A percentile compares a stretch with the other conserved stretches of the same genome.
Conservation (phyloP, 495 filamentous ascomycete species). For the Penicillium tannophilum region DNA sequence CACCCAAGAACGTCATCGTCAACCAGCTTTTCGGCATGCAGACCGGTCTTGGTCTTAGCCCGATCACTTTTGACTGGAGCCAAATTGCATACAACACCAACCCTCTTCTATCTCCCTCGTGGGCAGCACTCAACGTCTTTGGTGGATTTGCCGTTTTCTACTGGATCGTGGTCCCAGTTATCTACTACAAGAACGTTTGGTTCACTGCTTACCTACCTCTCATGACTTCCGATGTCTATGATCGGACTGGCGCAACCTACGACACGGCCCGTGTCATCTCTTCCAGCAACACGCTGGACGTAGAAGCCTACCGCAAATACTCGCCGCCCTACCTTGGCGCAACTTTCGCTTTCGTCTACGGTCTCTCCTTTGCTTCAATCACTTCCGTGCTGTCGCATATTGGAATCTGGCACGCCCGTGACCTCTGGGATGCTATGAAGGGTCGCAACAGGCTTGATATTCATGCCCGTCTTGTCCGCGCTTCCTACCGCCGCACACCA, state of each 20-base stretch:
- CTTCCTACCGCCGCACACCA: conserved; percentile 72
- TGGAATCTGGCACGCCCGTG: conserved; percentile 58
- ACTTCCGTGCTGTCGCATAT: conserved; percentile 66
- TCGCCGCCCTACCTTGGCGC: conserved; percentile 80
- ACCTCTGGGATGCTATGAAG: conserved; percentile 53
- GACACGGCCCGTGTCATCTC: conserved; percentile 76
- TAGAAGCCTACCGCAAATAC: conserved; percentile 72
- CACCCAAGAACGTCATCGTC: conserved; percentile 75
- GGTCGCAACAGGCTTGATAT: conserved; percentile 53
- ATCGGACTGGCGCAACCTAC: conserved; percentile 78
- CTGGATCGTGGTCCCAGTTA: conserved; percentile 33
- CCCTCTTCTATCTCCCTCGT: conserved; percentile 38
- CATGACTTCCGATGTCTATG: conserved; percentile 62
- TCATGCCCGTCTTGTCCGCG: conserved; percentile 75
- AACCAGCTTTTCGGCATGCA: conserved; percentile 76
- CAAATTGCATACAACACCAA: conserved; percentile 44
- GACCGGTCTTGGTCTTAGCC: conserved; percentile 79
- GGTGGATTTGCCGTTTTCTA: conserved; percentile 38
- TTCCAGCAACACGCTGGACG: conserved; percentile 68
- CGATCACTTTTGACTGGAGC: conserved; percentile 82
- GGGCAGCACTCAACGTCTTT: conserved; percentile 60
- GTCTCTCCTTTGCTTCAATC: conserved; percentile 78
- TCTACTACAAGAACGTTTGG: conserved; percentile 45
- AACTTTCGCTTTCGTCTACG: conserved; percentile 80
- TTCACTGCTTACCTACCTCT: conserved; percentile 45